phyloP scores from a whole-genome alignment of 129 eudicot genomes.

The Arctium lappa region DNA sequence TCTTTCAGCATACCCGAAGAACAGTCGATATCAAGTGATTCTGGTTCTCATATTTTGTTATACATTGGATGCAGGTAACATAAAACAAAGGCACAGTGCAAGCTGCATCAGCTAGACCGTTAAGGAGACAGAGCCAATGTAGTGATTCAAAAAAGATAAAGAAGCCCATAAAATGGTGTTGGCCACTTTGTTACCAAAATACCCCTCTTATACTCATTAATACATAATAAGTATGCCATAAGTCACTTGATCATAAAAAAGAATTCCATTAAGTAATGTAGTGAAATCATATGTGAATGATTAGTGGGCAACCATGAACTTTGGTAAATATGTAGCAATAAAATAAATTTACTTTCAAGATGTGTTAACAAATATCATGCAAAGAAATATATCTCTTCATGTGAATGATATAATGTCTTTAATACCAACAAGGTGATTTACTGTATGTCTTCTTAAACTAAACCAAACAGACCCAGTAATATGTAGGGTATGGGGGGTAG shows the following conservation, averaged over 20 bases:
- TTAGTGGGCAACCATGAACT: background rate
- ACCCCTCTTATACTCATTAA: background rate
- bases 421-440: background rate
- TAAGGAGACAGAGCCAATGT: background rate
- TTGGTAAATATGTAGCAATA: background rate
- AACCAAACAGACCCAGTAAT: too few relatives aligned
- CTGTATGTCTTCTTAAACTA: background rate
- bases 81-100: conserved; percentile 37
- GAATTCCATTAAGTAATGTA: conserved; percentile 2
- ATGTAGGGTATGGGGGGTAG: too few relatives aligned
- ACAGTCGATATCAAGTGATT: background rate
- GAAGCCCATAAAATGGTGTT: conserved; percentile 3
- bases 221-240: conserved; percentile 13
- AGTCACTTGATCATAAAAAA: background rate
- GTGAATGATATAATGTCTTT: background rate
- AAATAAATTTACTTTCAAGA: background rate
- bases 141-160: conserved; percentile 8
- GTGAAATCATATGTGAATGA: conserved; percentile 2
- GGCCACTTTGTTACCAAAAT: conserved; percentile 12
- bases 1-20: background rate
- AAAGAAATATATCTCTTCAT: background rate
- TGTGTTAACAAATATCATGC: background rate
- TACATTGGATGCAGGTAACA: conserved; percentile 51
- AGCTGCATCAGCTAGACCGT: conserved; percentile 46
- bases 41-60: conserved; percentile 18